phyloP scores from a whole-genome alignment of 2,329 filamentous ascomycete genomes.

The Pyricularia pennisetigena region DNA sequence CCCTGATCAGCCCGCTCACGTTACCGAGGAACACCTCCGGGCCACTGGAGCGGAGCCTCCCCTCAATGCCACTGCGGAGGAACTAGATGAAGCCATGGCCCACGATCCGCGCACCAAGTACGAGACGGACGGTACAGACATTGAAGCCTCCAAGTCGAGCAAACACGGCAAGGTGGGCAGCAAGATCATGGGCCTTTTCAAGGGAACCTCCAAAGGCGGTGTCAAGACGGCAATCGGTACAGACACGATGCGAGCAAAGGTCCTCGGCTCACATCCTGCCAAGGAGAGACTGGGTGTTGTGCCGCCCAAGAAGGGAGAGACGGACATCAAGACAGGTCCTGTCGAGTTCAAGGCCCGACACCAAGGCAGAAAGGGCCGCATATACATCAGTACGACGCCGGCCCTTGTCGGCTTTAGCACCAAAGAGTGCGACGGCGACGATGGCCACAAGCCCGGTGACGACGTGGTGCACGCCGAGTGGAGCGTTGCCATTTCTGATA shows the following conservation, averaged over 20 bases:
- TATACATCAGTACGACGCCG: constrained; percentile 60
- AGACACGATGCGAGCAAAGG: constrained; percentile 61
- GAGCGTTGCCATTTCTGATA: constrained; percentile 60
- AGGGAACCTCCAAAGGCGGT: constrained; percentile 57
- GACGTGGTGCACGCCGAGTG: constrained; percentile 52
- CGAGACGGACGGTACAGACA: constrained; percentile 29
- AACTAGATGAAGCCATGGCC: constrained; percentile 54
- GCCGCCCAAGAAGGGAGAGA: constrained; percentile 27
- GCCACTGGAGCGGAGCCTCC: constrained; percentile 34
- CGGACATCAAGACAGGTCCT: constrained; percentile 48
- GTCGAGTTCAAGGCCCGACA: constrained; percentile 67
- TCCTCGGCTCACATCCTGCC: constrained; percentile 47
- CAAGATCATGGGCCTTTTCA: constrained; percentile 55
- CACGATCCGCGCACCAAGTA: constrained; percentile 26
- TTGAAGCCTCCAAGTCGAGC: constrained; percentile 32
- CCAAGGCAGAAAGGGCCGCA: constrained; percentile 60
- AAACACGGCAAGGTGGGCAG: constrained; percentile 29
- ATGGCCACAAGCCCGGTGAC: constrained; percentile 28
- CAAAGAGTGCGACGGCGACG: constrained; percentile 17
- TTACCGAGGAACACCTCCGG: constrained; percentile 39
- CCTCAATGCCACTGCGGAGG: constrained; percentile 52
- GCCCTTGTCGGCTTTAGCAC: constrained; percentile 59
- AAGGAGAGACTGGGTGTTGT: constrained; percentile 65
- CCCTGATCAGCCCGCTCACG: constrained; percentile 20
- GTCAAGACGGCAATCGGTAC: constrained; percentile 64